These are phyloP conservation scores for Hypoxylon lienhwacheense DNA, from an alignment of 495 filamentous ascomycete genomes.

Conservation along the genomic window DNA sequence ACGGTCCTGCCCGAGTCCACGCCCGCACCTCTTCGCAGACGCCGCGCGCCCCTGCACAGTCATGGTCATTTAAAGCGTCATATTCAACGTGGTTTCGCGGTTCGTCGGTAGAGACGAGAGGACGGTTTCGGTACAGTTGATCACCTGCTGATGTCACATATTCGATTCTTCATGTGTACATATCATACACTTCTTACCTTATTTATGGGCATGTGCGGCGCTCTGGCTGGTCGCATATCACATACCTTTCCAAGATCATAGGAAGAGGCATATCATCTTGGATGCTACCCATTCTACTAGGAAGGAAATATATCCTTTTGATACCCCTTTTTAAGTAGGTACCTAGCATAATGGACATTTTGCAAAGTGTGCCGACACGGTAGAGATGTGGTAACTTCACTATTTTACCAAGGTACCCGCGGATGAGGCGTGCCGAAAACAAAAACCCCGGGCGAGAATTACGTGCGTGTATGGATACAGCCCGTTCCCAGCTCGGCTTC, in stretches of 20 bases:
- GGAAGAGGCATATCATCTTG: neutral
- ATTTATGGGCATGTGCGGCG: constrained; percentile 17
- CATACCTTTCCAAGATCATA: no score
- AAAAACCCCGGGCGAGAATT: neutral
- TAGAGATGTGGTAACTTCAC: no score
- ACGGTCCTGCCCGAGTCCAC: constrained; percentile 20
- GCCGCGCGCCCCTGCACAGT: constrained; percentile 24
- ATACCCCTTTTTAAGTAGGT: no score
- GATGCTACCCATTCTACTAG: neutral
- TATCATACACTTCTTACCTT: neutral
- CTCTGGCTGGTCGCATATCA: constrained; percentile 17
- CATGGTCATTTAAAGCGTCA: constrained; percentile 36
- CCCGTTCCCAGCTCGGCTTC: constrained; percentile 8
- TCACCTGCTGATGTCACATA: no score
- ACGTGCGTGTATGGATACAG: no score
- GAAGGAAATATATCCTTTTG: neutral
- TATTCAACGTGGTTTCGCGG: constrained; percentile 25
- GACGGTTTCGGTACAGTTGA: no score
- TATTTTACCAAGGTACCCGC: no score
- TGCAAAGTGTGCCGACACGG: no score
- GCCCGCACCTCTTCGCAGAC: constrained; percentile 11
- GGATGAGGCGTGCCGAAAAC: no score
- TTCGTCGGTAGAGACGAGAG: constrained; percentile 20
- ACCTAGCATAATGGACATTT: no score
- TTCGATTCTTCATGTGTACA: constrained; percentile 24